Percentiles rank a stretch among this genome's conserved stretches.
phyloP scores from a whole-genome alignment of 495 filamentous ascomycete genomes.

The Lophium mytilinum region DNA sequence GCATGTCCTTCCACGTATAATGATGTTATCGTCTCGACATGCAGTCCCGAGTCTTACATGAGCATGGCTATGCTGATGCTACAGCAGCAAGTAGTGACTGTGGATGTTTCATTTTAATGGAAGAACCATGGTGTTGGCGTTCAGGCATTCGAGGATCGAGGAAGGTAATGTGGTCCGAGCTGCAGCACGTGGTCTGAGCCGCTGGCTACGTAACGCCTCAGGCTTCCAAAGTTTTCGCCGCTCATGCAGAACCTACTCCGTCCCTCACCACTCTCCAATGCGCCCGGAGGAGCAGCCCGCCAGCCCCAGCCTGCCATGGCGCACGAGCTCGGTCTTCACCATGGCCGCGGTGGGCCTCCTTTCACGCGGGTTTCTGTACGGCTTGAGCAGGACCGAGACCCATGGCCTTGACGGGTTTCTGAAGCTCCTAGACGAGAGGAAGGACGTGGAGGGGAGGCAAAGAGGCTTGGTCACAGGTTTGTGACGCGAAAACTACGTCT shows the following conservation, averaged over 20 bases:
- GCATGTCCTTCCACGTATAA: too few species aligned
- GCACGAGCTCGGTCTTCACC: constrained; percentile 23
- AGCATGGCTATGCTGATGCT: too few species aligned
- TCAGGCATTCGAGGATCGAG: neutral
- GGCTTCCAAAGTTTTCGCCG: neutral
- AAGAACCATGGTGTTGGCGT: too few species aligned
- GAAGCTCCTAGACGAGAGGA: constrained; percentile 62
- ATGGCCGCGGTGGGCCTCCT: constrained; percentile 31
- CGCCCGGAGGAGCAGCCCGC: constrained; percentile 24
- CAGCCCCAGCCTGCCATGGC: constrained; percentile 27
- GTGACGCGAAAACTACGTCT: constrained; percentile 1
- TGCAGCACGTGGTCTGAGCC: neutral
- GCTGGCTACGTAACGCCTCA: neutral
- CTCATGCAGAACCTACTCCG: neutral
- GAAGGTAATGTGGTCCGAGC: neutral
- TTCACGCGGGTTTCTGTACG: constrained; percentile 32
- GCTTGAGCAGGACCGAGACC: constrained; percentile 43
- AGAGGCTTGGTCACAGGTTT: constrained; percentile 81
- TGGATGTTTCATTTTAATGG: too few species aligned
- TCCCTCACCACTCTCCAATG: constrained; percentile 18
- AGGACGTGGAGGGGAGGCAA: constrained; percentile 57
- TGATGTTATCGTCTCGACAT: too few species aligned
- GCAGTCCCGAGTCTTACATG: too few species aligned
- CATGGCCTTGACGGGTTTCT: constrained; percentile 68
- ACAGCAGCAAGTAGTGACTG: too few species aligned